Evolutionary conservation across 2,329 filamentous ascomycete genomes (phyloP).

Genomic region (Pestalotiopsis sp.): DNA sequence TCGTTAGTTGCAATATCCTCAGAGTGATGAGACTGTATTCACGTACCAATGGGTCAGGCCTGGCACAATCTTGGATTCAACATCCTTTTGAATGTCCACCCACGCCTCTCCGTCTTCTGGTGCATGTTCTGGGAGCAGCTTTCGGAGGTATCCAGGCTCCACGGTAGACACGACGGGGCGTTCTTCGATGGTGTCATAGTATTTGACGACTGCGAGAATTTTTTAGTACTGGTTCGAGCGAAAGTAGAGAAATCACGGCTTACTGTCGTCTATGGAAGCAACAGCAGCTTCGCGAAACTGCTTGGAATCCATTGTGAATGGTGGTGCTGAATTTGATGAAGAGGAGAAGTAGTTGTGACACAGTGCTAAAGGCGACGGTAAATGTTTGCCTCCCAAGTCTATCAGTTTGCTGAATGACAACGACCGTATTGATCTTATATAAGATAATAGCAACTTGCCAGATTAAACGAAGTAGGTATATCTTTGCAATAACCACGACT

Average conservation of each 20-base stretch:
- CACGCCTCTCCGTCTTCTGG: conserved; percentile 73
- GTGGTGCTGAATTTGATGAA: background rate
- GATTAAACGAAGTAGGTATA: background rate
- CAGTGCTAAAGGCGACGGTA: too few species aligned
- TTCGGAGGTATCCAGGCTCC: conserved; percentile 81
- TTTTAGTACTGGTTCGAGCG: background rate
- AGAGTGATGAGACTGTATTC: background rate
- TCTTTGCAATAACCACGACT: background rate
- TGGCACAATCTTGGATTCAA: conserved; percentile 84
- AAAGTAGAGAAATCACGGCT: conserved; percentile 33
- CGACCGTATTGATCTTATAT: background rate
- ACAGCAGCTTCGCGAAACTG: conserved; percentile 80
- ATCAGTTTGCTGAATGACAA: too few species aligned
- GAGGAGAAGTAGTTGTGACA: background rate
- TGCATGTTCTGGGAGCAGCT: conserved; percentile 70
- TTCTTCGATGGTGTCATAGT: conserved; percentile 75
- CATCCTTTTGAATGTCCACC: conserved; percentile 78
- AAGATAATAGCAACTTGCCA: background rate
- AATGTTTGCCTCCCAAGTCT: too few species aligned
- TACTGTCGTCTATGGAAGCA: conserved; percentile 81
- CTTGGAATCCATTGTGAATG: conserved; percentile 68
- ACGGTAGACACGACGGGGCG: conserved; percentile 77
- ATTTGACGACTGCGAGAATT: conserved; percentile 68
- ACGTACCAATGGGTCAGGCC: conserved; percentile 83
- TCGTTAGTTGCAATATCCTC: background rate